phyloP scores from a whole-genome alignment of 1,284 basidiomycete genomes.

The Ustilago loliicola region DNA sequence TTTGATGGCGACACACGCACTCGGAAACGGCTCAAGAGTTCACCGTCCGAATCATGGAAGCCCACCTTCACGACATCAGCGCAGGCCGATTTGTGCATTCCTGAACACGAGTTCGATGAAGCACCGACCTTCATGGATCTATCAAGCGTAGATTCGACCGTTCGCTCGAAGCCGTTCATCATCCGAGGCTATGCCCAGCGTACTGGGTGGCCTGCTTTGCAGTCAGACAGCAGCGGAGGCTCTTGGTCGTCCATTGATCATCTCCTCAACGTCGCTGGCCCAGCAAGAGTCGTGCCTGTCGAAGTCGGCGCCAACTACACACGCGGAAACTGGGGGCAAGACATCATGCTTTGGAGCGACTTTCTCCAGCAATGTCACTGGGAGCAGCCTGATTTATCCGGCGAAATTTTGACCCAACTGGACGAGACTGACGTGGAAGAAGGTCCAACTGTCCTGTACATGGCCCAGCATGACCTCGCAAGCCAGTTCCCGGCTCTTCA shows the following conservation, averaged over 20 bases:
- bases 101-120: conserved; percentile 20
- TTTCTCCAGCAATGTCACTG: conserved; percentile 78
- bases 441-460: conserved; percentile 76
- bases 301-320: conserved; percentile 90
- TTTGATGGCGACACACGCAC: background rate
- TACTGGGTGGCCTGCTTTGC: conserved; percentile 79
- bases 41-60: background rate
- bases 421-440: background rate
- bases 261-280: conserved; percentile 71
- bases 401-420: background rate
- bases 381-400: conserved; percentile 29
- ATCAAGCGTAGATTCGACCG: background rate
- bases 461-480: conserved; percentile 90
- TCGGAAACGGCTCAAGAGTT: conserved; percentile 11
- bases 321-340: conserved; percentile 83
- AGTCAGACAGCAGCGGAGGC: conserved; percentile 72
- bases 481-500: conserved; percentile 84
- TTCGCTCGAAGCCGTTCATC: conserved; percentile 77
- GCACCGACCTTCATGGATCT: conserved; percentile 41
- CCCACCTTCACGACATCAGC: background rate
- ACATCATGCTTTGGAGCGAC: conserved; percentile 81
- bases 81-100: conserved; percentile 24
- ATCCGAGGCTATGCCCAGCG: conserved; percentile 74
- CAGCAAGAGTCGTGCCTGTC: conserved; percentile 86
- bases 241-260: conserved; percentile 71